Evolutionary conservation across 306 rosid species (phyloP).

Genomic region (Cicer arietinum): DNA sequence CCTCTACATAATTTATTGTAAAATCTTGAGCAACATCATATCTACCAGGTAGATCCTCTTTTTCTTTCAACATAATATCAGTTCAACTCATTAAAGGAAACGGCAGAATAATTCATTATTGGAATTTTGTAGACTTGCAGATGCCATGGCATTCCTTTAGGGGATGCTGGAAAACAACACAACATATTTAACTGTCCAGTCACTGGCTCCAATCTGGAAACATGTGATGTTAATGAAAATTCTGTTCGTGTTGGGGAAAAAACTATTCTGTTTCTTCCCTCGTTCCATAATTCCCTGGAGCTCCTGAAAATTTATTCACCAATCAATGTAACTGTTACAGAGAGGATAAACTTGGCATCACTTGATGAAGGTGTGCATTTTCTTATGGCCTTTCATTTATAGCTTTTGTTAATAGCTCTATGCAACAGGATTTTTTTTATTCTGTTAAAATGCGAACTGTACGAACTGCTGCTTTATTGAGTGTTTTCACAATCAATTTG

Average conservation of each 20-base stretch:
- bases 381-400: constrained; percentile 42
- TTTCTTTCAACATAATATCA: constrained; percentile 14
- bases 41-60: neutral
- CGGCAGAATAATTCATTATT: constrained; percentile 44
- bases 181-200: constrained; percentile 58
- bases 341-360: constrained; percentile 69
- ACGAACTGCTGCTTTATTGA: constrained; percentile 30
- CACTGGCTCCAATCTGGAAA: constrained; percentile 62
- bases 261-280: constrained; percentile 64
- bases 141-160: constrained; percentile 71
- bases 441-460: constrained; percentile 28
- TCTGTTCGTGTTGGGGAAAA: constrained; percentile 71
- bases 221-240: constrained; percentile 54
- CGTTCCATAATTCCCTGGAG: constrained; percentile 56
- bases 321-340: constrained; percentile 58
- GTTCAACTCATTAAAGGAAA: constrained; percentile 40
- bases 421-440: constrained; percentile 7
- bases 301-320: constrained; percentile 54
- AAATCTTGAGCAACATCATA: constrained; percentile 27
- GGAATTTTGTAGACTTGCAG: constrained; percentile 69
- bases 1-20: constrained; percentile 13
- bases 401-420: constrained; percentile 29
- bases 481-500: constrained; percentile 37
- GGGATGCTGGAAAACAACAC: constrained; percentile 43
- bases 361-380: constrained; percentile 69